A percentile compares a stretch with the other conserved stretches of the same genome.
Evolutionary conservation across 371 early-diverging fungal species (phyloP).

Genomic region (Lichtheimia ramosa): DNA sequence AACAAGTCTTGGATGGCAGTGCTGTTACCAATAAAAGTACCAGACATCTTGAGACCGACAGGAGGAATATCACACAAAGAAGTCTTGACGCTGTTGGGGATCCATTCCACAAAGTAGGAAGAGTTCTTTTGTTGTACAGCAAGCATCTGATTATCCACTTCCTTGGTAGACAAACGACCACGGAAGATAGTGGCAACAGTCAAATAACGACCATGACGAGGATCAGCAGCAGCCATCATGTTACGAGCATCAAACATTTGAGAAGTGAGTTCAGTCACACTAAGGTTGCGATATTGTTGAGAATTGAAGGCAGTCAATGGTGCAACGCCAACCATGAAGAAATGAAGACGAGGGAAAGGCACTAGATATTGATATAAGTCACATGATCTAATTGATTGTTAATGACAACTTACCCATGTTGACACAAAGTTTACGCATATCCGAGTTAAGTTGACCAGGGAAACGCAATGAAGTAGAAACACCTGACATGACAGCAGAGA

Average conservation of each 20-base stretch:
- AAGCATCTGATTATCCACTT: slow-evolving; percentile 95
- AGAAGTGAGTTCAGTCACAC: slow-evolving; percentile 93
- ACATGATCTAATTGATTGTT: too few species aligned
- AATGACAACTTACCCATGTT: slow-evolving; percentile 71
- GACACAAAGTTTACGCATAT: slow-evolving; percentile 97
- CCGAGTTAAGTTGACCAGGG: slow-evolving; percentile 99
- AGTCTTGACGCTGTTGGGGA: slow-evolving; percentile 93
- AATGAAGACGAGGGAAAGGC: slow-evolving; percentile 99
- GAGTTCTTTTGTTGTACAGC: slow-evolving; percentile 87
- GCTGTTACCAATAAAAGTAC: slow-evolving; percentile 98
- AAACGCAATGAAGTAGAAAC: slow-evolving; percentile 97
- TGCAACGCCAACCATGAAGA: slow-evolving; percentile 99
- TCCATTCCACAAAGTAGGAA: slow-evolving; percentile 96
- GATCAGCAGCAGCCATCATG: slow-evolving; percentile 99
- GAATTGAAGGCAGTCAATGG: slow-evolving; percentile 91
- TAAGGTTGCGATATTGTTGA: slow-evolving; percentile 85
- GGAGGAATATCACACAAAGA: slow-evolving; percentile 88
- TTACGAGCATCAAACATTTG: slow-evolving; percentile 99
- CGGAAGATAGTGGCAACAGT: slow-evolving; percentile 98
- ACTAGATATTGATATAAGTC: slow-evolving; percentile 44
- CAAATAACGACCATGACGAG: slow-evolving; percentile 96
- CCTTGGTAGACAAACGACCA: slow-evolving; percentile 98
- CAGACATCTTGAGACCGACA: slow-evolving; percentile 77
- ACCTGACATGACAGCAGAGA: slow-evolving; percentile 90
- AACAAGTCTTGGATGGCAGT: slow-evolving; percentile 99